phyloP scores from a whole-genome alignment of 306 rosid species.

The Styphnolobium japonicum region DNA sequence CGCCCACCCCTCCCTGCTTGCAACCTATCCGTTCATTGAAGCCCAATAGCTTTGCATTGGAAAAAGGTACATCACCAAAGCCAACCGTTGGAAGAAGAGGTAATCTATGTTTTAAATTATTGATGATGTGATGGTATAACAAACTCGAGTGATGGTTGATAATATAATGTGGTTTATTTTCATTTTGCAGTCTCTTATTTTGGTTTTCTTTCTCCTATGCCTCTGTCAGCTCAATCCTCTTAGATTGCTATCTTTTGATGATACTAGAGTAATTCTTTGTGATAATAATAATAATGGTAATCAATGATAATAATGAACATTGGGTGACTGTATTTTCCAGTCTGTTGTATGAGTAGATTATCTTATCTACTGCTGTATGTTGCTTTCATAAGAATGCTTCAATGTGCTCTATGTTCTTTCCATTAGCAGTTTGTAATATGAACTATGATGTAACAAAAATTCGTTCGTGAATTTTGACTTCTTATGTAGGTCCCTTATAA shows the following conservation, averaged over 20 bases:
- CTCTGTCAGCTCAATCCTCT: not conserved
- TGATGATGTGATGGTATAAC: too few relatives aligned
- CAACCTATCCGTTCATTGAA: too few relatives aligned
- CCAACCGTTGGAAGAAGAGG: too few relatives aligned
- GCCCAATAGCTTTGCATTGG: too few relatives aligned
- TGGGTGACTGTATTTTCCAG: not conserved
- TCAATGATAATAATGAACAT: not conserved
- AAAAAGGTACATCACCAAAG: too few relatives aligned
- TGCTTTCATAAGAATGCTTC: not conserved
- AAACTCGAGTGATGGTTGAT: too few relatives aligned
- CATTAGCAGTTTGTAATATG: not conserved
- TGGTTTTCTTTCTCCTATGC: conserved; percentile 40
- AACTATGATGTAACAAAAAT: not conserved
- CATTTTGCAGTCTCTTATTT: too few relatives aligned
- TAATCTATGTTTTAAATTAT: too few relatives aligned
- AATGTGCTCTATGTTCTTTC: not conserved
- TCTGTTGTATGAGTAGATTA: not conserved
- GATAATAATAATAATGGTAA: not conserved
- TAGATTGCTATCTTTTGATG: conserved; percentile 14
- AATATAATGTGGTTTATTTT: too few relatives aligned
- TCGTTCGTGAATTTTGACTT: too few relatives aligned
- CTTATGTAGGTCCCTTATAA: too few relatives aligned
- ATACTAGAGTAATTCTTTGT: not conserved
- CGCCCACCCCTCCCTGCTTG: too few relatives aligned
- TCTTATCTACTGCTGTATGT: not conserved